Conservation (phyloP, 148 eudicot species). For the Cornus florida region DNA sequence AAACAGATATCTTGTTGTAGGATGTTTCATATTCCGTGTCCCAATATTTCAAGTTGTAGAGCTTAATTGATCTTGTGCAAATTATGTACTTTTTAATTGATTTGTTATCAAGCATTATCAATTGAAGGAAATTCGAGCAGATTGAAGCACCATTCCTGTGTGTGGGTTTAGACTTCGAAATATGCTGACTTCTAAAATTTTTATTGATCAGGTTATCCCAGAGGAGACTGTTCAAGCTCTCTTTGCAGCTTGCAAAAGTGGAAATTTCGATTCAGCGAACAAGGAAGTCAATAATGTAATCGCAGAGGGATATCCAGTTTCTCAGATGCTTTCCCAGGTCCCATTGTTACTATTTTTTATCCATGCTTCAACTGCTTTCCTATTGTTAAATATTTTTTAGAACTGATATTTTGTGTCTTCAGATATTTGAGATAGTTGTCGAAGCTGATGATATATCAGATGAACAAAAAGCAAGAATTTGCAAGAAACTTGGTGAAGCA, state of each 20-base stretch:
- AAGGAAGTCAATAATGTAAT: slow-evolving; percentile 76
- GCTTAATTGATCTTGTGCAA: too few relatives aligned
- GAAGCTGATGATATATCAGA: slow-evolving; percentile 61
- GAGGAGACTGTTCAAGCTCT: slow-evolving; percentile 65
- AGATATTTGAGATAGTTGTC: slow-evolving; percentile 76
- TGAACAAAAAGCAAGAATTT: slow-evolving; percentile 84
- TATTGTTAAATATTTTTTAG: background rate
- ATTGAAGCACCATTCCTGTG: too few relatives aligned
- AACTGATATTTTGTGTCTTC: slow-evolving; percentile 30
- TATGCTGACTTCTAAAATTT: slow-evolving; percentile 4
- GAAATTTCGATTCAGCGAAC: slow-evolving; percentile 78
- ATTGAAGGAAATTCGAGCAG: too few relatives aligned
- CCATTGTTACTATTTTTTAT: background rate
- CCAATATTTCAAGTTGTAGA: too few relatives aligned
- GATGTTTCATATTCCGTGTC: too few relatives aligned
- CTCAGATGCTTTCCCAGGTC: slow-evolving; percentile 93
- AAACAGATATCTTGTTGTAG: too few relatives aligned
- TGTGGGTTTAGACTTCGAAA: too few relatives aligned
- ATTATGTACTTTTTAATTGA: too few relatives aligned
- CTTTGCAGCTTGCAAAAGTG: slow-evolving; percentile 79
- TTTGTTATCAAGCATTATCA: too few relatives aligned
- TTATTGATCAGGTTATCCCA: slow-evolving; percentile 69
- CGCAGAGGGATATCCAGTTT: slow-evolving; percentile 91
- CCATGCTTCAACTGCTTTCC: background rate
- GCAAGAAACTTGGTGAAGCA: slow-evolving; percentile 72